Conservation (phyloP, 192 early-diverging fungal species). For the Coemansia sp. region DNA sequence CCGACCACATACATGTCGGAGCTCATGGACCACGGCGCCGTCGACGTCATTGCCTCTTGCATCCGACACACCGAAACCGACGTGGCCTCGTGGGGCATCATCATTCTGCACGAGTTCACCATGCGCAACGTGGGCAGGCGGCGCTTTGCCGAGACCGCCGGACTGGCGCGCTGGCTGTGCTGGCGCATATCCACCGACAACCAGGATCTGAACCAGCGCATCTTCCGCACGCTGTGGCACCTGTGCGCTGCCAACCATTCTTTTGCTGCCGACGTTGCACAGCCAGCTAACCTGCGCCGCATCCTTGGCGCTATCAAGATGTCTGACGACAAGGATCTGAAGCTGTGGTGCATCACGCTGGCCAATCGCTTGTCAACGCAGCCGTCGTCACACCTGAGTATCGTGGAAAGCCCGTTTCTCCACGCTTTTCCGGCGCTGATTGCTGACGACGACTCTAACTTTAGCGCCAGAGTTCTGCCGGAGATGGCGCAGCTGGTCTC, state of each 20-base stretch:
- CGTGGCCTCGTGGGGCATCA: conserved; percentile 53
- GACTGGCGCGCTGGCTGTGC: conserved; percentile 40
- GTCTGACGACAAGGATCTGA: conserved; percentile 33
- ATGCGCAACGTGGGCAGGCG: conserved; percentile 38
- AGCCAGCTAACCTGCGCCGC: conserved; percentile 41
- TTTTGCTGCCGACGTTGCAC: conserved; percentile 19
- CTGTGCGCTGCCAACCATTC: conserved; percentile 21
- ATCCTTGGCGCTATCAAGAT: conserved; percentile 22
- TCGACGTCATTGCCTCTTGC: conserved; percentile 30
- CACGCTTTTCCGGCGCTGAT: conserved; percentile 18
- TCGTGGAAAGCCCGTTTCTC: conserved; percentile 38
- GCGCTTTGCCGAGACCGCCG: conserved; percentile 30
- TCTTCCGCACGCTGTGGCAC: conserved; percentile 48
- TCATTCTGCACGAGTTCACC: conserved; percentile 52
- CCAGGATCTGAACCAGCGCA: conserved; percentile 51
- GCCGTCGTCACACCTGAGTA: conserved; percentile 41
- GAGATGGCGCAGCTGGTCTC: conserved; percentile 36
- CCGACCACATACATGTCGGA: conserved; percentile 15
- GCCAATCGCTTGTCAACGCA: conserved; percentile 21
- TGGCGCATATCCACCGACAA: conserved; percentile 40
- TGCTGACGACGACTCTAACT: not conserved
- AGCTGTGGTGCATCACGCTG: conserved; percentile 42
- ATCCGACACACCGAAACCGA: conserved; percentile 42
- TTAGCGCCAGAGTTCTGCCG: conserved; percentile 31
- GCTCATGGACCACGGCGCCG: conserved; percentile 37